These are phyloP conservation scores for Rhododendron griersonianum DNA, from an alignment of 148 eudicot genomes.

Conservation along the genomic window DNA sequence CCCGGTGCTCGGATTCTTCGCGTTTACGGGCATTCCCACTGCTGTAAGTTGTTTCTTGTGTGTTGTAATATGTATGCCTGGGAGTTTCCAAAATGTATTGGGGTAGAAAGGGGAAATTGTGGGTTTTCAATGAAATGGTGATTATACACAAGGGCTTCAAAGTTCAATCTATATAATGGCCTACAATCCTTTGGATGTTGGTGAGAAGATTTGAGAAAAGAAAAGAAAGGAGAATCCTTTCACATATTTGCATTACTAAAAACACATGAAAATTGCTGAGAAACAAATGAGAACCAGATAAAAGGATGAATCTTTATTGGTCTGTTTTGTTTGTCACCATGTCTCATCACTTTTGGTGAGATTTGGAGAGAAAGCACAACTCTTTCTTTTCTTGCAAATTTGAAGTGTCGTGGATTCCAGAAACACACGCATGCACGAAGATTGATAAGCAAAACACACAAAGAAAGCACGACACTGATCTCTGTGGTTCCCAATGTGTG, in stretches of 20 bases:
- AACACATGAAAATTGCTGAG: neutral
- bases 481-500: neutral
- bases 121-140: neutral
- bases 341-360: neutral
- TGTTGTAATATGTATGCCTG: neutral
- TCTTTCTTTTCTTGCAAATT: neutral
- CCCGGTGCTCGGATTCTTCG: slow-evolving; percentile 89
- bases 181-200: neutral
- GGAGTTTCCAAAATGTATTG: neutral
- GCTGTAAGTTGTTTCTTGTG: slow-evolving; percentile 45
- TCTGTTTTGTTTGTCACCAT: neutral
- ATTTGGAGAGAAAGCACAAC: neutral
- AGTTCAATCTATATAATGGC: neutral
- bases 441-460: neutral
- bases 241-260: neutral
- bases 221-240: neutral
- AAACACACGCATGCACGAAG: neutral
- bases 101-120: neutral
- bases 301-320: neutral
- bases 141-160: neutral
- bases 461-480: neutral
- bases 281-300: neutral
- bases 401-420: neutral
- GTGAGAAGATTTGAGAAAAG: neutral
- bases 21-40: slow-evolving; percentile 81